Evolutionary conservation across 805 yeast genomes (phyloP), one percentile per base, ranked within the genome.

Genomic region (Metschnikowia similis): DNA sequence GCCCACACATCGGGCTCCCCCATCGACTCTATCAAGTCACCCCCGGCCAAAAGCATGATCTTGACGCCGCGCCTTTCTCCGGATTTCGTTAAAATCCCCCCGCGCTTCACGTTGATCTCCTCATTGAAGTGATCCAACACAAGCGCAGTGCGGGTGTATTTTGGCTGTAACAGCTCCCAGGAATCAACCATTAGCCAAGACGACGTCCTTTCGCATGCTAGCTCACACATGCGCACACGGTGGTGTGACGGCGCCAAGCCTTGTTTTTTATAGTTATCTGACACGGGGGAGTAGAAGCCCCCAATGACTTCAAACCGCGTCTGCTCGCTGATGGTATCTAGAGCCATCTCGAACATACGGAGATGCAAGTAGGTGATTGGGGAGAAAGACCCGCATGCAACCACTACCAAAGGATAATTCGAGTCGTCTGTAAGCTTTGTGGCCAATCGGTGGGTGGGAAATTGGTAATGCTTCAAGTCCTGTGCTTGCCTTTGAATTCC

Each of bases 1-100:
- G 96, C 96, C 99, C 99, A 94, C 35, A 94, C 99, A 61, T 92
- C 94, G 21, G 99, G 98, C 69, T 94, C 99, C n/a, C 99, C 99
- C 98, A 94, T 94, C 40, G 95, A 85, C 67, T 94, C 99, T 48
- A 94, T 94, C 58, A 94, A 78, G 69, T 94, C 99, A 39, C 99
- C 99, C 46, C 99, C 99, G 0, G 99, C 99, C 37, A 94, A 74
- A 48, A 94, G 77, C 98, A 94, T 92, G 61, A 94, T 85, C 66
- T 92, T 92, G 48, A 87, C 96, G 26, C 96, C 97, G 49, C 89
- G 77, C 52, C 72, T 79, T 48, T 71, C 75, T 8, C 88, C 87
- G 40, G 76, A 71, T 6, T 76, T 73, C 8, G 82, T 81, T 54
- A 67, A 61, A 13, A 94, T 83, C 13, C 99, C 99, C 17, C 95